Conservation (phyloP, 1,284 basidiomycete genomes). For the Apiotrichum montevideense region DNA sequence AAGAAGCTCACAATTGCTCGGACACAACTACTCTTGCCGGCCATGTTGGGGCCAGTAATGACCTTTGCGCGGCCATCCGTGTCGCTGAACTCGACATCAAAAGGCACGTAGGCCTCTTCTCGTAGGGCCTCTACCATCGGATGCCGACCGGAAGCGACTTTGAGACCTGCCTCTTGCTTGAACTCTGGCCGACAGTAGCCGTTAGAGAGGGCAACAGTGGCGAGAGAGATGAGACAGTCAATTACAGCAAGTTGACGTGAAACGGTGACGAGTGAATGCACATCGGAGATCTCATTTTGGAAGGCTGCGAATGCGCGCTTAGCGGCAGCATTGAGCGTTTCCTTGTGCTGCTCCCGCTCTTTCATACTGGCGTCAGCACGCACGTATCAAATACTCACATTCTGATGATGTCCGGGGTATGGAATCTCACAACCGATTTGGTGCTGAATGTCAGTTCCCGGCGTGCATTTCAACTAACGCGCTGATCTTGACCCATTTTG, state of each 20-base stretch:
- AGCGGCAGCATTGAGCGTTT: constrained; percentile 63
- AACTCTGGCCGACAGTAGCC: constrained; percentile 62
- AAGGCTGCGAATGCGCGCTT: constrained; percentile 62
- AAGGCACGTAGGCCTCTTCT: constrained; percentile 71
- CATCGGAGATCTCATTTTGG: constrained; percentile 61
- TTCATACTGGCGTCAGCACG: constrained; percentile 47
- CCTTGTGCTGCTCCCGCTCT: constrained; percentile 69
- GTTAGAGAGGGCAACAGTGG: constrained; percentile 36
- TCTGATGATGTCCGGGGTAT: constrained; percentile 63
- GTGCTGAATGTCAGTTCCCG: constrained; percentile 53
- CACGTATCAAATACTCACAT: constrained; percentile 43
- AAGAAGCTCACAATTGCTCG: constrained; percentile 31
- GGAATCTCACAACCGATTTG: constrained; percentile 69
- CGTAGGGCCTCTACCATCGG: constrained; percentile 71
- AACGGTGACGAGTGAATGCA: constrained; percentile 66
- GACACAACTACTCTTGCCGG: constrained; percentile 47
- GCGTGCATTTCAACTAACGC: constrained; percentile 51
- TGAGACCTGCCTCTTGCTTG: constrained; percentile 56
- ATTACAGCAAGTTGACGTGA: constrained; percentile 67
- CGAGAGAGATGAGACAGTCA: constrained; percentile 44
- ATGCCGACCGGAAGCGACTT: constrained; percentile 54
- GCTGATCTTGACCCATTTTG: constrained; percentile 71
- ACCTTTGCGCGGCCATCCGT: constrained; percentile 59
- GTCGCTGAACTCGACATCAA: constrained; percentile 41
- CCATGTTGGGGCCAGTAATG: constrained; percentile 56